Percentiles rank a stretch among this genome's conserved stretches.
These are phyloP conservation scores for Chlorella sp. DNA, from an alignment of 139 green algal species.

Conservation along the genomic window DNA sequence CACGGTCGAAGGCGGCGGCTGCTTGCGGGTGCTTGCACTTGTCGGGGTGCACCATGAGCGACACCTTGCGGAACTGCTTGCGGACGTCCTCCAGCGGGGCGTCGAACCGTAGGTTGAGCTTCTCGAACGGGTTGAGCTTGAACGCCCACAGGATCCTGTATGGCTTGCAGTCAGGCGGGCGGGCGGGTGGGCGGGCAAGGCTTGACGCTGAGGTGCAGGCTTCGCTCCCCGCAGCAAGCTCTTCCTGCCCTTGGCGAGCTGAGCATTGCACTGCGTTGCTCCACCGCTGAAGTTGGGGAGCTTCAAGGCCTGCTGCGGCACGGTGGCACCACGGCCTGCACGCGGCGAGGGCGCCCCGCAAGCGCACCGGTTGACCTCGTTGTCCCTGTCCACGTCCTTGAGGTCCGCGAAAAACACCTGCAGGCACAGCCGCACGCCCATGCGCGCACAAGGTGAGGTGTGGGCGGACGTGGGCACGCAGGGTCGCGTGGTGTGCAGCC, in stretches of 20 bases:
- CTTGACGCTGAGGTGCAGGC: neutral
- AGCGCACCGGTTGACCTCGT: slow-evolving; percentile 77
- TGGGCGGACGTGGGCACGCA: too few species aligned
- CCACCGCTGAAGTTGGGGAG: too few species aligned
- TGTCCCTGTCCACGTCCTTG: slow-evolving; percentile 83
- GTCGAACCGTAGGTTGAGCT: slow-evolving; percentile 82
- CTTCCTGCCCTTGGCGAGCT: neutral
- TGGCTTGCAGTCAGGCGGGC: too few species aligned
- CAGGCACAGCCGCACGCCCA: slow-evolving; percentile 1
- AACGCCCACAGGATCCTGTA: slow-evolving; percentile 85
- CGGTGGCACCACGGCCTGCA: too few species aligned
- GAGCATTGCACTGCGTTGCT: neutral
- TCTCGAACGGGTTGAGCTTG: slow-evolving; percentile 96
- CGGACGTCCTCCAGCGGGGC: slow-evolving; percentile 72
- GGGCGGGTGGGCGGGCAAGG: neutral
- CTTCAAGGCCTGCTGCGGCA: too few species aligned
- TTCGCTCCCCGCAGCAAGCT: neutral
- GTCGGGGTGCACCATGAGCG: slow-evolving; percentile 85
- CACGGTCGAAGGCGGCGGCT: slow-evolving; percentile 78
- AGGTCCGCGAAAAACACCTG: slow-evolving; percentile 85
- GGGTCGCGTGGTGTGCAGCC: too few species aligned
- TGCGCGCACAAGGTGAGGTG: too few species aligned
- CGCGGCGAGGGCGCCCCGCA: too few species aligned
- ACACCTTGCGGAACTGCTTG: slow-evolving; percentile 83
- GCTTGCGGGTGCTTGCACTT: slow-evolving; percentile 82